Base-by-base conservation (phyloP, 805 yeast genomes). In the Lipomyces chichibuensis region DNA sequence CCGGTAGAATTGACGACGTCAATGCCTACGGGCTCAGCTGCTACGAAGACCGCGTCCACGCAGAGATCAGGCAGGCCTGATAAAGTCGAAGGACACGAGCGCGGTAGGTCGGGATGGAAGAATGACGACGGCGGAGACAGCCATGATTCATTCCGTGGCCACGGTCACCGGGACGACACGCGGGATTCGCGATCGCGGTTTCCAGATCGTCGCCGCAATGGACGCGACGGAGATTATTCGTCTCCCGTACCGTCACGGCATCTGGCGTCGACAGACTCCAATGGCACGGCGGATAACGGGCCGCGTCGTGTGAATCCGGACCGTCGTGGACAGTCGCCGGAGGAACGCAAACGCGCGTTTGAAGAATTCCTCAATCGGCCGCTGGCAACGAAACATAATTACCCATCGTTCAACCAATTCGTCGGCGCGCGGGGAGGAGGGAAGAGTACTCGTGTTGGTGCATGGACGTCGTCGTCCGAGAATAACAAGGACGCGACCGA, bases 381-480 rank as follows among this genome's bases (percentile, higher is more conserved):
- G 49, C 23, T 43, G 23, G 49, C n/a, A n/a, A 43, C 14, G 49
- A 43, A 43, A 17, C 49, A 43, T 17, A 43, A n/a, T n/a, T 43
- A 43, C 20, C 49, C 49, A 8, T 43, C 49, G 13, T 43, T n/a
- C 49, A 43, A 43, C 23, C 23, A 43, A 43, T 43, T 43, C 20
- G 49, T 43, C 49, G 20, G 23, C 20, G 49, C 49, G 25, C 49
- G 49, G 11, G 23, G 20, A 1, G 20, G 49, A 14, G 49, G 23
- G n/a, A 43, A 7, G 14, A 43, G 23, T 43, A n/a, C 23, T 43
- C 49, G 49, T 2, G 23, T 3, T n/a, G 49, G 49, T 2, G 9
- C 49, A 43, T 43, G 49, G 49, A n/a, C 49, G 49, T n/a, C 49
- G 9, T 43, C 49, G 49, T 43, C 49, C 23, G 49, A 43, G 49